Evolutionary conservation across 1,284 basidiomycete genomes (phyloP).

Genomic region (Cutaneotrichosporon sp.): DNA sequence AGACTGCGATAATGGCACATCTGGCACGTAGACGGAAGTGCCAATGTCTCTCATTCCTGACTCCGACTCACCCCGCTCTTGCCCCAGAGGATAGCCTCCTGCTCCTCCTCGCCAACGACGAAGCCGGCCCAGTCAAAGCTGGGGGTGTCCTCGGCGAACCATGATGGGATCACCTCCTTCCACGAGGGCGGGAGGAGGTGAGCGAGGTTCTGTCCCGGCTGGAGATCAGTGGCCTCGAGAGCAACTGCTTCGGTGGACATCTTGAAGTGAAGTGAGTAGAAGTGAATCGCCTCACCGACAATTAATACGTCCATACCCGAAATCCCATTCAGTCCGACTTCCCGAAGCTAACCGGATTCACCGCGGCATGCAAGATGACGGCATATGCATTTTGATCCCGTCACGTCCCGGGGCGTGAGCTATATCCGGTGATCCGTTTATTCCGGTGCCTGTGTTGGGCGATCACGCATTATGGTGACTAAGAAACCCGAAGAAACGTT

Average conservation of each 20-base stretch:
- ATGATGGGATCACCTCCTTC: slow-evolving; percentile 71
- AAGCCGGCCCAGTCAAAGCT: slow-evolving; percentile 97
- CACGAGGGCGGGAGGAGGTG: slow-evolving; percentile 85
- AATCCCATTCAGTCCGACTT: no score
- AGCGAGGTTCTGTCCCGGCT: slow-evolving; percentile 42
- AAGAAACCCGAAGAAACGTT: no score
- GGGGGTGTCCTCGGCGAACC: slow-evolving; percentile 92
- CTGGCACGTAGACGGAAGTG: no score
- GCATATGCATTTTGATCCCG: not conserved
- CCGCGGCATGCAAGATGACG: not conserved
- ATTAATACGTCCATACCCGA: no score
- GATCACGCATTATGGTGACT: not conserved
- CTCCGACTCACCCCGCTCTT: slow-evolving; percentile 52
- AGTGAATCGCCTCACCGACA: no score
- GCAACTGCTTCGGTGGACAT: slow-evolving; percentile 3
- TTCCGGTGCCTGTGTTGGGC: not conserved
- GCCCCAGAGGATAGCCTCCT: slow-evolving; percentile 83
- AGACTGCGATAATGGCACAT: no score
- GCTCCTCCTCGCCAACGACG: slow-evolving; percentile 84
- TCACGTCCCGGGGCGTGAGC: no score
- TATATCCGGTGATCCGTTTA: no score
- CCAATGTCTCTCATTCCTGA: not conserved
- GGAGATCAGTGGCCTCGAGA: slow-evolving; percentile 20
- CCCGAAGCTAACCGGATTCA: not conserved
- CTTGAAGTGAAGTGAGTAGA: not conserved